A percentile compares a stretch with the other conserved stretches of the same genome.
These are phyloP conservation scores for Groenewaldozyma auringiensis DNA, from an alignment of 1,139 yeast genomes.

Conservation along the genomic window DNA sequence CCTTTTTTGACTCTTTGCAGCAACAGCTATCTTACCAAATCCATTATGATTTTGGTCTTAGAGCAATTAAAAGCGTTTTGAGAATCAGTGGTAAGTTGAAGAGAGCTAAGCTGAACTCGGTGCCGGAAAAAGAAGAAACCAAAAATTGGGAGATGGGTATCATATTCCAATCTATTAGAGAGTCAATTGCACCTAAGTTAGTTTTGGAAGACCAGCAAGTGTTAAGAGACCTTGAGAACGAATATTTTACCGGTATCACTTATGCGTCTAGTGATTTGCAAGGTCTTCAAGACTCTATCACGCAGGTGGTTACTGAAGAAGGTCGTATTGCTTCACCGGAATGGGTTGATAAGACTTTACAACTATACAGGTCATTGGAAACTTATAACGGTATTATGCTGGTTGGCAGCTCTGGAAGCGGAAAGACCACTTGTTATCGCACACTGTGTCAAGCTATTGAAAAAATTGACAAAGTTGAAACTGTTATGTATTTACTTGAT, in stretches of 20 bases:
- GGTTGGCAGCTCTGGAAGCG: conserved; percentile 70
- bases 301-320: conserved; percentile 20
- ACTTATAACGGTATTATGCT: conserved; percentile 75
- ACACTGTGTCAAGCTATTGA: conserved; percentile 43
- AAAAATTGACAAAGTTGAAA: conserved; percentile 33
- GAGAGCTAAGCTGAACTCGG: conserved; percentile 19
- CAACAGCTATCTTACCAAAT: conserved; percentile 42
- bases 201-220: conserved; percentile 42
- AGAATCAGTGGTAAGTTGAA: conserved; percentile 50
- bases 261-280: conserved; percentile 18
- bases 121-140: conserved; percentile 24
- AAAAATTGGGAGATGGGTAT: conserved; percentile 36
- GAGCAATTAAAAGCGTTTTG: conserved; percentile 67
- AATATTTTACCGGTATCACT: conserved; percentile 26
- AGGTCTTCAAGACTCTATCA: conserved; percentile 16
- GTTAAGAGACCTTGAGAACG: conserved; percentile 29
- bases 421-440: conserved; percentile 57
- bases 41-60: conserved; percentile 87
- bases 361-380: conserved; percentile 54
- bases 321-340: conserved; percentile 29
- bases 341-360: conserved; percentile 54
- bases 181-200: conserved; percentile 61
- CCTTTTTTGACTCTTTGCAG: conserved; percentile 45
- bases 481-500: conserved; percentile 47
- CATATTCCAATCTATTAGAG: conserved; percentile 47